These are phyloP conservation scores for Chrysosporium keratinophilum DNA, from an alignment of 2,329 filamentous ascomycete genomes.

Conservation along the genomic window DNA sequence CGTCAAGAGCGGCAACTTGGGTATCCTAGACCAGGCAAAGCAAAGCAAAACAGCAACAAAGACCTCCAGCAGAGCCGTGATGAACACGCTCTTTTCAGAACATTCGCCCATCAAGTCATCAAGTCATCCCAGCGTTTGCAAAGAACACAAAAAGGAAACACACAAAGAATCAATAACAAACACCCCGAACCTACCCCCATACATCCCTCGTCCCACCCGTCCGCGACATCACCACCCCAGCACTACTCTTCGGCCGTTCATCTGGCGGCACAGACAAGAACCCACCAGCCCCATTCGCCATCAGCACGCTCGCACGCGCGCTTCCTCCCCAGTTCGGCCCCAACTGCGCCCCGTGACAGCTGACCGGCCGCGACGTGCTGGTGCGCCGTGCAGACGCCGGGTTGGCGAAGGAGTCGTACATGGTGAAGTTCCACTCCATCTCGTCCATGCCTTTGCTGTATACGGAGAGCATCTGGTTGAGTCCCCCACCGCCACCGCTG, in stretches of 20 bases:
- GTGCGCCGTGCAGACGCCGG: slow-evolving; percentile 25
- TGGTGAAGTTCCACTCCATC: slow-evolving; percentile 57
- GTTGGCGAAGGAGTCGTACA: slow-evolving; percentile 41
- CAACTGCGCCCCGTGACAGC: slow-evolving; percentile 36
- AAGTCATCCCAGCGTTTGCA: background rate
- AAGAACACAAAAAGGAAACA: background rate
- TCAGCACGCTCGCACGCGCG: slow-evolving; percentile 51
- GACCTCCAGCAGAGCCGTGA: no score
- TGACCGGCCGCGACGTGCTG: slow-evolving; percentile 37
- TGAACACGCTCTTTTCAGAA: no score
- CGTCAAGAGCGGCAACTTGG: no score
- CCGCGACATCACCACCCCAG: slow-evolving; percentile 6
- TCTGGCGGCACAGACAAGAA: slow-evolving; percentile 54
- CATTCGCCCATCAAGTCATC: no score
- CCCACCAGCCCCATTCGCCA: slow-evolving; percentile 57
- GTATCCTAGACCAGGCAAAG: no score
- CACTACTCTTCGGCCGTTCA: slow-evolving; percentile 29
- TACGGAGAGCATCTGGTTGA: slow-evolving; percentile 50
- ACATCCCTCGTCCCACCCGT: slow-evolving; percentile 30
- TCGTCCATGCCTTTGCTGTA: slow-evolving; percentile 59
- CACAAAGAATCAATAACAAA: background rate
- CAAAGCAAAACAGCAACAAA: no score
- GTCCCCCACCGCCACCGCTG: slow-evolving; percentile 20
- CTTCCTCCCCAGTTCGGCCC: slow-evolving; percentile 51
- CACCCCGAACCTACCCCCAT: slow-evolving; percentile 25